phyloP scores from a whole-genome alignment of 2,329 filamentous ascomycete species.

The Massarina eburnea region DNA sequence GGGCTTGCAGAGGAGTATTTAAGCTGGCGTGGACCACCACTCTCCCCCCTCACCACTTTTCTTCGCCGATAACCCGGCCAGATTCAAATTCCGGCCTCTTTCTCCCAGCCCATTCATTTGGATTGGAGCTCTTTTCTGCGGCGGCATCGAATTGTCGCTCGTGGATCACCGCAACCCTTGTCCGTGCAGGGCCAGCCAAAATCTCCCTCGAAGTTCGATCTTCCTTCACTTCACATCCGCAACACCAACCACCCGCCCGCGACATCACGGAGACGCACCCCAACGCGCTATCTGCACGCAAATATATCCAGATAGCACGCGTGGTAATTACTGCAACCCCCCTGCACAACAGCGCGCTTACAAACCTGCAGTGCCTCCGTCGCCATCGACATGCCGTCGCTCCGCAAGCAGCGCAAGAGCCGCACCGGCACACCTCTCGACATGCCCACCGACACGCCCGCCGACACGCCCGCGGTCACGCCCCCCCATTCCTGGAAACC shows the following conservation, averaged over 20 bases:
- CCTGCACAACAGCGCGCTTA: slow-evolving; percentile 29
- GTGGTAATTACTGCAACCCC: slow-evolving; percentile 29
- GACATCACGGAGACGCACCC: slow-evolving; percentile 30
- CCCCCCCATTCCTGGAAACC: slow-evolving; percentile 24
- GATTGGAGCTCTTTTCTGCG: background rate
- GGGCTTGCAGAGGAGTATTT: background rate
- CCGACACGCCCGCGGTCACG: slow-evolving; percentile 33
- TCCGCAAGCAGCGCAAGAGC: slow-evolving; percentile 42
- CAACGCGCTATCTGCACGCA: slow-evolving; percentile 29
- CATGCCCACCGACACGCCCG: slow-evolving; percentile 29
- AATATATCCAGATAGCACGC: slow-evolving; percentile 30
- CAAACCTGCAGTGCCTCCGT: slow-evolving; percentile 30
- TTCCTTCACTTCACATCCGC: slow-evolving; percentile 12
- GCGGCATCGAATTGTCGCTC: background rate
- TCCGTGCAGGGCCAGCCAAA: slow-evolving; percentile 20
- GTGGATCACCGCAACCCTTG: slow-evolving; percentile 10
- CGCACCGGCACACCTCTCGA: slow-evolving; percentile 41
- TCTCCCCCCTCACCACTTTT: background rate
- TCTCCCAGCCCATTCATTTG: background rate
- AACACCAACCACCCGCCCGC: slow-evolving; percentile 28
- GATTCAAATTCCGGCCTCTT: slow-evolving; percentile 2
- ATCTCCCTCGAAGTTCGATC: slow-evolving; percentile 20
- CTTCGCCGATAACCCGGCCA: background rate
- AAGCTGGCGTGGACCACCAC: background rate
- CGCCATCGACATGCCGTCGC: slow-evolving; percentile 37